Conservation (phyloP, 1,284 basidiomycete species). For the Ustilago shanxiensis region DNA sequence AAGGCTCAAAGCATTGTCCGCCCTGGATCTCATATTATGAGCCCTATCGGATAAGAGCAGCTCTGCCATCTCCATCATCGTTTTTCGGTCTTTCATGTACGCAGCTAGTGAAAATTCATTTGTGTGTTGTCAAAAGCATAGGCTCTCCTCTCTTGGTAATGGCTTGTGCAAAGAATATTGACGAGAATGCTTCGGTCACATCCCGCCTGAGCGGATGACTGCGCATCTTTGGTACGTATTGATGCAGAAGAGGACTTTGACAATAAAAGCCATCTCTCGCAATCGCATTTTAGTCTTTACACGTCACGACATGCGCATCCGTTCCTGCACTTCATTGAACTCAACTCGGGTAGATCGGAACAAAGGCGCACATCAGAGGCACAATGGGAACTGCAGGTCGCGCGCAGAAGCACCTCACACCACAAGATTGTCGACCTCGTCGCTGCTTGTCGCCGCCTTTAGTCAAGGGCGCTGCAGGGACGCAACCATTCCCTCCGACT, state of each 20-base stretch:
- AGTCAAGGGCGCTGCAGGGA: too few species aligned
- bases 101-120: not conserved
- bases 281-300: not conserved
- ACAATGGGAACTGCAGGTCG: not conserved
- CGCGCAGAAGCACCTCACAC: not conserved
- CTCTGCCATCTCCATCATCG: not conserved
- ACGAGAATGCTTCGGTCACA: not conserved
- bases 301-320: not conserved
- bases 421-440: not conserved
- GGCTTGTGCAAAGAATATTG: not conserved
- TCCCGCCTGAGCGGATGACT: too few species aligned
- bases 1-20: not conserved
- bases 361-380: not conserved
- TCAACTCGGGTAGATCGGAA: not conserved
- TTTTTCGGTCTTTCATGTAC: not conserved
- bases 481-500: too few species aligned
- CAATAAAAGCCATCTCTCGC: too few species aligned
- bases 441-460: too few species aligned
- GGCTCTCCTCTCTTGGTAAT: too few species aligned
- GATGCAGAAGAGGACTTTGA: too few species aligned
- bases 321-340: not conserved
- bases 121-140: not conserved
- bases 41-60: not conserved
- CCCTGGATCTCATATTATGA: too few species aligned
- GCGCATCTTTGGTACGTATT: too few species aligned